These are phyloP conservation scores for Fagus crenata DNA, from an alignment of 306 rosid species.

Conservation along the genomic window DNA sequence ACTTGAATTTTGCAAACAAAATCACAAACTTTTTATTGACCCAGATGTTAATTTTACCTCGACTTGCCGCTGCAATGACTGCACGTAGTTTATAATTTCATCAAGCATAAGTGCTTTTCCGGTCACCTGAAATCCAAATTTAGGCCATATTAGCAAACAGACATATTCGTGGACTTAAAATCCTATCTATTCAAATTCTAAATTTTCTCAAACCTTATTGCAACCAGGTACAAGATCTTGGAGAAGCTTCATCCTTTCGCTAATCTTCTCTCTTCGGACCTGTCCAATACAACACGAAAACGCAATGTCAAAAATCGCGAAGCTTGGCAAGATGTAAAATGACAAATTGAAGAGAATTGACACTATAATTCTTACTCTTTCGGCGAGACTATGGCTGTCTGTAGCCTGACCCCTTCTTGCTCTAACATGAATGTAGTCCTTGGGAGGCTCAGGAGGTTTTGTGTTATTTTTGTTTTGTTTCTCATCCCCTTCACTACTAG, in stretches of 20 bases:
- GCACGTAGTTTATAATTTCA: conserved; percentile 95
- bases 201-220: conserved; percentile 60
- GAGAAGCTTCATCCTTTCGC: conserved; percentile 95
- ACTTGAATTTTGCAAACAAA: conserved; percentile 25
- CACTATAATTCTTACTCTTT: conserved; percentile 62
- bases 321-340: neutral
- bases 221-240: conserved; percentile 99
- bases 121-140: conserved; percentile 58
- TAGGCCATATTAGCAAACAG: conserved; percentile 25
- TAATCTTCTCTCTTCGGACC: conserved; percentile 96
- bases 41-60: conserved; percentile 59
- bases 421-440: conserved; percentile 96
- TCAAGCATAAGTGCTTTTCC: conserved; percentile 98
- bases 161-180: conserved; percentile 3
- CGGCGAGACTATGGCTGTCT: conserved; percentile 97
- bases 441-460: conserved; percentile 73
- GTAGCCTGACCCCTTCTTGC: conserved; percentile 99
- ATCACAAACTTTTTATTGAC: conserved; percentile 27
- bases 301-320: conserved; percentile 25
- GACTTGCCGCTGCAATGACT: conserved; percentile 95
- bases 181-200: neutral
- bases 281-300: conserved; percentile 24
- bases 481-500: conserved; percentile 43
- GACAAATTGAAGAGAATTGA: neutral
- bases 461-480: conserved; percentile 51